Percentiles rank a stretch among this genome's conserved stretches.
Conservation (phyloP, 1,284 basidiomycete genomes). For the Exobasidium cylindrosporum region DNA sequence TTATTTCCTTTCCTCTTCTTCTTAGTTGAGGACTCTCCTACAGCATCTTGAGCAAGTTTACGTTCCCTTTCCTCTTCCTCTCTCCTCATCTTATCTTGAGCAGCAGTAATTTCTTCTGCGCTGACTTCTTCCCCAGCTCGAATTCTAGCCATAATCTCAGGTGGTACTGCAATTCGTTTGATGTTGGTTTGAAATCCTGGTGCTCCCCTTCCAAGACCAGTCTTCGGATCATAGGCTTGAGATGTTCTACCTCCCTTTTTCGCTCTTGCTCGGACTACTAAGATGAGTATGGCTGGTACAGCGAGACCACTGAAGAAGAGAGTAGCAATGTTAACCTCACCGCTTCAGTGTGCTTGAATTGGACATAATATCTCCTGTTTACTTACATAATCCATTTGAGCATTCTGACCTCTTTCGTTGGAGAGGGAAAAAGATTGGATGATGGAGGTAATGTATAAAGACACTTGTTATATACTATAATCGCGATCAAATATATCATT, state of each 20-base stretch:
- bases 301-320: neutral
- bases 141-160: constrained; percentile 45
- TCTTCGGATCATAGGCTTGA: constrained; percentile 42
- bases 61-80: constrained; percentile 9
- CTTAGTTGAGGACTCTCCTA: neutral
- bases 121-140: constrained; percentile 46
- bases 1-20: constrained; percentile 11
- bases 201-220: constrained; percentile 45
- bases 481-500: no score
- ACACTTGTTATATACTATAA: no score
- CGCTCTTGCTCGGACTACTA: neutral
- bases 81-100: constrained; percentile 20
- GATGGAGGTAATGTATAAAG: no score
- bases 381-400: neutral
- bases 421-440: no score
- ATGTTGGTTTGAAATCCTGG: constrained; percentile 50
- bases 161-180: constrained; percentile 39
- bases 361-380: no score
- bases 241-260: neutral
- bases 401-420: neutral
- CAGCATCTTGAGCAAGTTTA: neutral
- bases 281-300: neutral
- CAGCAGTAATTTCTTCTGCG: constrained; percentile 43
- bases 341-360: no score
- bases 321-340: no score